Base-by-base conservation (phyloP, 108 stramenopile species). In the Cyclostephanos tholiformis region DNA sequence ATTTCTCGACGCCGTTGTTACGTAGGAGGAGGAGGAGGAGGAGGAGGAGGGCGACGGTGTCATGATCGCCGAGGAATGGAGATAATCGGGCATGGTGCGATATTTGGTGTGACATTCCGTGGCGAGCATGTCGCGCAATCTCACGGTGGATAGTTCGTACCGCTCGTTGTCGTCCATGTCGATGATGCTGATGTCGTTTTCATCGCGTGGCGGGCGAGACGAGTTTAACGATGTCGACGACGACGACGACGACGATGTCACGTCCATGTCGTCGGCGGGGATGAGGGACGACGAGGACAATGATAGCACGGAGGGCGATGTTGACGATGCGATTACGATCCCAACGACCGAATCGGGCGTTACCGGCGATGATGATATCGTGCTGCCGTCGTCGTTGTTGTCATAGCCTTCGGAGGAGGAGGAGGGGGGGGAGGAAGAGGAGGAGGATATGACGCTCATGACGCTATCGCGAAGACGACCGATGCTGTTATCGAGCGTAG, bases 231-330 rank as follows among this genome's bases (percentile, higher is more conserved):
- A n/a, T n/a, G n/a, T n/a, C 12, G 52, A 53, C 7, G 52, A 53
- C 32, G 32, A 4, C 32, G 32, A 2, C 32, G 32, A 4, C 32
- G 32, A 4, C 32, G 32, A 4, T 4, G 32, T 32, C 32, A 71
- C 53, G 55, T 91, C 85, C 57, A 61, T 27, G 50, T 85, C 86
- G 26, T 85, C 91, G 69, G 77, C 71, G 74, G 88, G 77, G 25
- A 69, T 74, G 23, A 79, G 23, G 70, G 74, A 89, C 79, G 25
- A 69, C 78, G 23, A 79, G 23, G 70, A 86, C 82, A 41, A 85
- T 89, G 32, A 88, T 76, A 7, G 89, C 82, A 65, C 91, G 77
- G 12, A 91, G 91, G 17, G 83, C 90, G 26, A 95, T 32, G 32
- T 32, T 4, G 32, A 32, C 2, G 2, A 4, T 4, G 32, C 2